phyloP scores from a whole-genome alignment of 192 early-diverging fungal genomes.

The Thoreauomyces humboldtii region DNA sequence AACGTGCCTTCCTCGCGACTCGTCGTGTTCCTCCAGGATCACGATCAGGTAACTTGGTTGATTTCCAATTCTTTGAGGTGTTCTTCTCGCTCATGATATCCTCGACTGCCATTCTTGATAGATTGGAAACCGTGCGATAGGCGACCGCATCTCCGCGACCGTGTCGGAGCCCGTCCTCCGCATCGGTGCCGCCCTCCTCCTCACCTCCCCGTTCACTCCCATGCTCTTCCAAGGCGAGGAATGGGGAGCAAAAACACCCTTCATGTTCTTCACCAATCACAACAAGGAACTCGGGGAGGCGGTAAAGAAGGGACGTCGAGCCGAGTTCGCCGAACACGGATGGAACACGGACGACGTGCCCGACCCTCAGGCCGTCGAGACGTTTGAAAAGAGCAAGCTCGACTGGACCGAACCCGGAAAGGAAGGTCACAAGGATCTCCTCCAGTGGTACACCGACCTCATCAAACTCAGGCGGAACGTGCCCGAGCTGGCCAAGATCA shows the following conservation, averaged over 20 bases:
- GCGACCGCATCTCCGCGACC: constrained; percentile 28
- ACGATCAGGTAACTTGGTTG: constrained; percentile 26
- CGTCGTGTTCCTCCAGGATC: constrained; percentile 30
- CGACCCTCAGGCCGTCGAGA: constrained; percentile 31
- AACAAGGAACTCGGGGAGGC: constrained; percentile 31
- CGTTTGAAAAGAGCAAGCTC: constrained; percentile 27
- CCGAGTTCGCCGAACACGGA: constrained; percentile 32
- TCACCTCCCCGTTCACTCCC: constrained; percentile 27
- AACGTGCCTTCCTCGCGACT: constrained; percentile 26
- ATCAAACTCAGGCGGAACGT: constrained; percentile 17
- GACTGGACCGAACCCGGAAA: constrained; percentile 21
- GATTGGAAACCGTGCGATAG: constrained; percentile 33
- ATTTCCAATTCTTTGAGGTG: not conserved
- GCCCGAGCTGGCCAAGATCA: constrained; percentile 4
- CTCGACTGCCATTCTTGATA: not conserved
- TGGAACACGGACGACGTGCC: constrained; percentile 34
- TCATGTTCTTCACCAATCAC: constrained; percentile 36
- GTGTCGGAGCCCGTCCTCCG: constrained; percentile 2
- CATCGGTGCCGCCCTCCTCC: constrained; percentile 27
- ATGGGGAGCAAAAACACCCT: constrained; percentile 30
- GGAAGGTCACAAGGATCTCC: not conserved
- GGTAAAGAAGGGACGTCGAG: constrained; percentile 28
- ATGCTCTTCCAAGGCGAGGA: constrained; percentile 38
- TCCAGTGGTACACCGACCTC: constrained; percentile 23
- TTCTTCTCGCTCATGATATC: not conserved